Evolutionary conservation across 805 yeast genomes (phyloP).

Genomic region (Wickerhamiella qilinensis): DNA sequence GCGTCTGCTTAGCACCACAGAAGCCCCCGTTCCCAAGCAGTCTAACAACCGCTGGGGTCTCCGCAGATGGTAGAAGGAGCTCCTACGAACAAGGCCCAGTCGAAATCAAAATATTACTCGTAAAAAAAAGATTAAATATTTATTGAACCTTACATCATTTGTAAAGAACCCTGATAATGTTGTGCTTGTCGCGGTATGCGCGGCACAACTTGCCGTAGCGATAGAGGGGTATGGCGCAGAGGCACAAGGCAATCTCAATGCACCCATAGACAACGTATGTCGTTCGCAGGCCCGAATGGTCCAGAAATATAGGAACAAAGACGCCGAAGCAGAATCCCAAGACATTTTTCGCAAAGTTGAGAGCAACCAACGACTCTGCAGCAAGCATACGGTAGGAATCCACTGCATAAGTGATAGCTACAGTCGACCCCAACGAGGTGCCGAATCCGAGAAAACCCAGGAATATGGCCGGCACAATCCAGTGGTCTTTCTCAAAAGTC

Average conservation of each 20-base stretch:
- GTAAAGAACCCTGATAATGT: slow-evolving; percentile 28
- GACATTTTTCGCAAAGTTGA: slow-evolving; percentile 38
- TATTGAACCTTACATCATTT: slow-evolving; percentile 1
- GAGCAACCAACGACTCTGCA: slow-evolving; percentile 39
- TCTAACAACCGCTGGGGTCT: background rate
- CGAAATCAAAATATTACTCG: no score
- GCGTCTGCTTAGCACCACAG: slow-evolving; percentile 24
- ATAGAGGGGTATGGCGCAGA: slow-evolving; percentile 35
- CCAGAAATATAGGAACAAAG: slow-evolving; percentile 34
- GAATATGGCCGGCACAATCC: slow-evolving; percentile 45
- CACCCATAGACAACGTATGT: slow-evolving; percentile 38
- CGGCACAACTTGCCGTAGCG: slow-evolving; percentile 37
- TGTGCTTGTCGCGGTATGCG: slow-evolving; percentile 34
- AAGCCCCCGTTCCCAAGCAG: background rate
- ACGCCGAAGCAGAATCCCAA: slow-evolving; percentile 41
- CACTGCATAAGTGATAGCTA: slow-evolving; percentile 43
- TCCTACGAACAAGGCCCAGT: no score
- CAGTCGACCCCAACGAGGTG: slow-evolving; percentile 43
- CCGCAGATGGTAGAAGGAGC: background rate
- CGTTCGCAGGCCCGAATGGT: slow-evolving; percentile 27
- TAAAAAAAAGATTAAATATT: no score
- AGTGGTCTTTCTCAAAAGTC: slow-evolving; percentile 27
- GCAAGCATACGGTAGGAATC: slow-evolving; percentile 43
- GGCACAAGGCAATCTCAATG: slow-evolving; percentile 32
- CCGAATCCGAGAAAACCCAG: slow-evolving; percentile 44